phyloP scores from a whole-genome alignment of 2,329 filamentous ascomycete species.

The Thermochaetoides dissita region DNA sequence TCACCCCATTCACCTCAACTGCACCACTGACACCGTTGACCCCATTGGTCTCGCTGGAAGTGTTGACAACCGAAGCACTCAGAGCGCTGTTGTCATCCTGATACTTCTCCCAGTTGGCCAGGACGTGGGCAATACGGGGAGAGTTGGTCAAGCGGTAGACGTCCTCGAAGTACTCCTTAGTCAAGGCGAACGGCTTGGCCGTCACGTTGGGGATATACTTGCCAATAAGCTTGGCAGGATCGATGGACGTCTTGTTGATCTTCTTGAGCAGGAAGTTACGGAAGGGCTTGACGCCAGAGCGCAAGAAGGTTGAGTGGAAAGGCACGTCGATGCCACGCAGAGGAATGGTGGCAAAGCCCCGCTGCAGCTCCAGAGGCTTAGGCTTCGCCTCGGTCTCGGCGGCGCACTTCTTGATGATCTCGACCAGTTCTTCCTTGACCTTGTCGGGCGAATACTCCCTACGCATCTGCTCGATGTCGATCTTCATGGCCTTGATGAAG shows the following conservation, averaged over 20 bases:
- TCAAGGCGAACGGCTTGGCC: constrained; percentile 84
- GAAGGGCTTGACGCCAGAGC: constrained; percentile 98
- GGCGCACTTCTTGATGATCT: constrained; percentile 82
- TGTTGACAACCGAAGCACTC: constrained; percentile 18
- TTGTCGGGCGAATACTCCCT: constrained; percentile 75
- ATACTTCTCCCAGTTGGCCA: constrained; percentile 79
- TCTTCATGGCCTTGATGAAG: constrained; percentile 91
- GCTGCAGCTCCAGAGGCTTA: constrained; percentile 73
- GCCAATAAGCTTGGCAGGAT: constrained; percentile 88
- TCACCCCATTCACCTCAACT: neutral
- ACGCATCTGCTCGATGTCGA: constrained; percentile 90
- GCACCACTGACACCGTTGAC: constrained; percentile 16
- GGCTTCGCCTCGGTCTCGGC: constrained; percentile 83
- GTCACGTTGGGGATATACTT: constrained; percentile 99
- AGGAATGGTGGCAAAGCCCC: constrained; percentile 92
- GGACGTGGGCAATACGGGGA: constrained; percentile 59
- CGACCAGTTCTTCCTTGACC: constrained; percentile 74
- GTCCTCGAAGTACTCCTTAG: constrained; percentile 98
- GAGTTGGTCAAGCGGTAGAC: constrained; percentile 89
- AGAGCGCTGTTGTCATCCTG: constrained; percentile 31
- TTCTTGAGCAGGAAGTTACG: constrained; percentile 97
- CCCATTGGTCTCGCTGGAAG: constrained; percentile 25
- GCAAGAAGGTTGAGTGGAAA: constrained; percentile 97
- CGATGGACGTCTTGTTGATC: constrained; percentile 98
- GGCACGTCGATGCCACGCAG: constrained; percentile 95